A percentile compares a stretch with the other conserved stretches of the same genome.
These are phyloP conservation scores for Diplodia scrobiculata DNA, from an alignment of 2,329 filamentous ascomycete species.

Conservation along the genomic window DNA sequence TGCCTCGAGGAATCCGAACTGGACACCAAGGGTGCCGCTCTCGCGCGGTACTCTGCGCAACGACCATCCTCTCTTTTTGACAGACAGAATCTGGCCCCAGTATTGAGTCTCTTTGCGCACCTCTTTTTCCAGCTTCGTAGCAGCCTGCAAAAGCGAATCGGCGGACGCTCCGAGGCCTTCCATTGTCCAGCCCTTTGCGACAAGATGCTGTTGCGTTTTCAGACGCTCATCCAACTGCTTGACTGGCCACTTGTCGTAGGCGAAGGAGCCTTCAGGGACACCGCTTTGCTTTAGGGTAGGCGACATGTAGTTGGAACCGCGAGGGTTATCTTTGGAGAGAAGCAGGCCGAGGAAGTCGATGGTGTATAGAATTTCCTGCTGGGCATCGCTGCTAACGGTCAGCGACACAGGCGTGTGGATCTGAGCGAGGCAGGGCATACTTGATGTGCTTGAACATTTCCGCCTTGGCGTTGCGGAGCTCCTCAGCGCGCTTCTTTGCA, in stretches of 20 bases:
- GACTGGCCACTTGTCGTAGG: conserved; percentile 60
- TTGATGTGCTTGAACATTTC: conserved; percentile 49
- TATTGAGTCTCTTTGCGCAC: conserved; percentile 80
- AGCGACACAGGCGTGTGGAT: not conserved
- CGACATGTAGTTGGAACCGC: conserved; percentile 72
- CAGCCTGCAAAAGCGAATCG: conserved; percentile 71
- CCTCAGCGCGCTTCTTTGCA: conserved; percentile 43
- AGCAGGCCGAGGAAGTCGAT: conserved; percentile 83
- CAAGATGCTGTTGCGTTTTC: conserved; percentile 48
- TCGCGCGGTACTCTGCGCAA: conserved; percentile 76
- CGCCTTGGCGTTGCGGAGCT: conserved; percentile 44
- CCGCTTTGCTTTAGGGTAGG: conserved; percentile 65
- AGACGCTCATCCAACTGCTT: conserved; percentile 41
- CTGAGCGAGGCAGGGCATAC: conserved; percentile 35
- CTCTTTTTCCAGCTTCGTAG: conserved; percentile 72
- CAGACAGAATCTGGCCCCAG: conserved; percentile 81
- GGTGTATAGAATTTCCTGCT: conserved; percentile 66
- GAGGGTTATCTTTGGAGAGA: conserved; percentile 77
- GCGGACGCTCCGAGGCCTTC: conserved; percentile 75
- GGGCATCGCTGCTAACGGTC: conserved; percentile 44
- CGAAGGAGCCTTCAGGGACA: conserved; percentile 74
- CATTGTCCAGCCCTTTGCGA: conserved; percentile 72
- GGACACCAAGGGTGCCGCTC: conserved; percentile 74
- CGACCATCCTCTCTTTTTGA: conserved; percentile 84
- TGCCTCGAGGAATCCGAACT: conserved; percentile 84